Base-by-base conservation (phyloP, 768 basidiomycete species). In the Pleurotus citrinopileatus region DNA sequence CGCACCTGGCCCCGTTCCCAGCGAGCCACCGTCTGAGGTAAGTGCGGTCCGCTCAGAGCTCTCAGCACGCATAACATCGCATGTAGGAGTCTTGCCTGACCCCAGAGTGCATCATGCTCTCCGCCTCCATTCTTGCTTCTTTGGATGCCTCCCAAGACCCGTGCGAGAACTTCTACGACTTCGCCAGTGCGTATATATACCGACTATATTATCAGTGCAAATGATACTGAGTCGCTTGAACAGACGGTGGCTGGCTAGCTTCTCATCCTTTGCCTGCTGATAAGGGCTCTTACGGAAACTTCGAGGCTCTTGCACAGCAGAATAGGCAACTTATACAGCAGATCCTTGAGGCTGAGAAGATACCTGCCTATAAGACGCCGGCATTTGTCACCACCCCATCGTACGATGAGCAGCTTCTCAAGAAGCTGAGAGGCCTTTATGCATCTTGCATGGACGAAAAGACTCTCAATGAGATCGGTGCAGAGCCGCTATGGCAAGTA, bases 101-200 rank as follows among this genome's bases (percentile, higher is more conserved):
- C 10, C 65, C 86, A 3, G 80, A 86, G 57, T 99, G 97, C 65
- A 86, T 98, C 46, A 71, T 83, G 28, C 77, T 96, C 10, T 86
- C 96, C 8, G 89, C 92, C 1, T 79, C 84, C 0, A 89, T 99
- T 55, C 71, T 98, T 12, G 81, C 86, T 17, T 84, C 84, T 0
- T 69, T 98, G 19, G 95, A 99, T 64, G 79, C 79, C 8, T 74
- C 83, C 7, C 79, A 88, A 59, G 94, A 98, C 65, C 97, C 97
- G 0, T 99, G 97, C 69, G 91, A 98, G 60, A 88, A 94, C 69
- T 97, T 98, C 67, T 98, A 94, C 64, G 82, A 87, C 58, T 98
- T 86, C 70, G 84, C 94, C 8, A 95, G 94, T 95, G 63, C 7
- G 10, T 51, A 45, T 22, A 29, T 59, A 59, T 17, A 56, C 15